Conservation (phyloP, 345 rosid species). For the Bruguiera sexangula region DNA sequence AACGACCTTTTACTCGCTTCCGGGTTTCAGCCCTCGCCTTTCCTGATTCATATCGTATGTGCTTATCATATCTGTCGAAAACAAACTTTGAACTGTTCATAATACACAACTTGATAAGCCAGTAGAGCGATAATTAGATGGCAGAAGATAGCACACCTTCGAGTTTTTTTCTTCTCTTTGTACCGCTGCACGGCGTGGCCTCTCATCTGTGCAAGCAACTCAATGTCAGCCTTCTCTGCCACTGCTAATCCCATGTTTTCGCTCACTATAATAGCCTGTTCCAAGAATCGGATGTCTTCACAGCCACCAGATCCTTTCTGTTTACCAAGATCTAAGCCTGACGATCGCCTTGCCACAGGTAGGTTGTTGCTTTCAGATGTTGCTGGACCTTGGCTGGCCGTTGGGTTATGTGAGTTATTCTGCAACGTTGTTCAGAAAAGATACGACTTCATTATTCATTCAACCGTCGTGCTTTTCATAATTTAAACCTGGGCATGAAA, state of each 20-base stretch:
- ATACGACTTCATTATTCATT: not conserved
- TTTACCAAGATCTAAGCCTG: slow-evolving; percentile 36
- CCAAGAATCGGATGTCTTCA: slow-evolving; percentile 37
- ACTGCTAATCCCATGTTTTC: slow-evolving; percentile 35
- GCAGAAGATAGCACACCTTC: slow-evolving; percentile 47
- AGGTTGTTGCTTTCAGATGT: slow-evolving; percentile 57
- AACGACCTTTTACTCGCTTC: slow-evolving; percentile 87
- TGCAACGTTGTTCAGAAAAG: slow-evolving; percentile 23
- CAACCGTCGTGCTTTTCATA: not conserved
- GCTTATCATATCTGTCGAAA: slow-evolving; percentile 69
- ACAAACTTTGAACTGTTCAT: slow-evolving; percentile 2
- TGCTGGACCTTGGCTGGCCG: slow-evolving; percentile 43
- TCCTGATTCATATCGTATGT: slow-evolving; percentile 89
- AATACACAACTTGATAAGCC: not conserved
- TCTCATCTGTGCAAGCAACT: slow-evolving; percentile 61
- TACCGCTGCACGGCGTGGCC: slow-evolving; percentile 89
- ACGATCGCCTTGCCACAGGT: slow-evolving; percentile 27
- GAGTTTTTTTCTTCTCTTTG: slow-evolving; percentile 84
- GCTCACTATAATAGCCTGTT: slow-evolving; percentile 33
- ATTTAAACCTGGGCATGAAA: not conserved
- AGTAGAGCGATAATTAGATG: not conserved
- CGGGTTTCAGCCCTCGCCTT: slow-evolving; percentile 93
- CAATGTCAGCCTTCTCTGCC: slow-evolving; percentile 53
- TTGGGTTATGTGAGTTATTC: slow-evolving; percentile 44
- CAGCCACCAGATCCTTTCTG: slow-evolving; percentile 33